Evolutionary conservation across 495 filamentous ascomycete species (phyloP).

Genomic region (Glutinoglossum americanum): DNA sequence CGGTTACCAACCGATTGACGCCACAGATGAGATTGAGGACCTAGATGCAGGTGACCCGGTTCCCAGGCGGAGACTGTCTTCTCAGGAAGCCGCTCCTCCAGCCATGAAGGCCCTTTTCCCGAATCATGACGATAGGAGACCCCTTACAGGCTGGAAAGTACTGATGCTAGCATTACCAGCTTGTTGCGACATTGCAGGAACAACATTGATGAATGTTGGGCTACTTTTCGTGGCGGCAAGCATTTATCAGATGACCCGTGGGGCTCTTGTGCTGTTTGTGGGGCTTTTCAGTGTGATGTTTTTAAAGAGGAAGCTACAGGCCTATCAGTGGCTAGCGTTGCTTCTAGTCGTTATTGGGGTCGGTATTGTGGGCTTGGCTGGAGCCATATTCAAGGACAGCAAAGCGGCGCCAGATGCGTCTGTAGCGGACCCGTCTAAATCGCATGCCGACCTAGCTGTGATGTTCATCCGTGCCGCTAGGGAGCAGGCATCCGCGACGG

Average conservation of each 20-base stretch:
- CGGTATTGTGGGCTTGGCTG: slow-evolving; percentile 73
- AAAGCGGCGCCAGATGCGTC: slow-evolving; percentile 20
- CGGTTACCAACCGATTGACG: slow-evolving; percentile 42
- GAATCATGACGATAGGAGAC: slow-evolving; percentile 23
- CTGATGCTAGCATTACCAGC: slow-evolving; percentile 65
- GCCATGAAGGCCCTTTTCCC: slow-evolving; percentile 27
- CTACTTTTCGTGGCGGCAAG: slow-evolving; percentile 81
- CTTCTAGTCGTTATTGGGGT: slow-evolving; percentile 76
- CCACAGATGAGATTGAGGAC: slow-evolving; percentile 16
- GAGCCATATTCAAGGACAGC: slow-evolving; percentile 48
- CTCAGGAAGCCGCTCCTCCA: slow-evolving; percentile 22
- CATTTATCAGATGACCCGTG: slow-evolving; percentile 97
- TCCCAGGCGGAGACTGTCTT: slow-evolving; percentile 7
- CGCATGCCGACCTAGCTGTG: slow-evolving; percentile 2
- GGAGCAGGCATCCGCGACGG: neutral
- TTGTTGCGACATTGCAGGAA: slow-evolving; percentile 82
- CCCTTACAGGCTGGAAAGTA: slow-evolving; percentile 51
- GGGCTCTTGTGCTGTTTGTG: slow-evolving; percentile 84
- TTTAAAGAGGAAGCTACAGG: slow-evolving; percentile 47
- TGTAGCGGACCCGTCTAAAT: neutral
- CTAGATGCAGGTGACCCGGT: slow-evolving; percentile 24
- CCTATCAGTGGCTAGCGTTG: slow-evolving; percentile 79
- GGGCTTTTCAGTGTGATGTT: slow-evolving; percentile 89
- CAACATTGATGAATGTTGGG: slow-evolving; percentile 92
- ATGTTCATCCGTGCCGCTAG: slow-evolving; percentile 7